Evolutionary conservation across 2,329 filamentous ascomycete genomes (phyloP), one percentile per base, ranked within the genome.

Genomic region (Cephalotrichum gorgonifer): DNA sequence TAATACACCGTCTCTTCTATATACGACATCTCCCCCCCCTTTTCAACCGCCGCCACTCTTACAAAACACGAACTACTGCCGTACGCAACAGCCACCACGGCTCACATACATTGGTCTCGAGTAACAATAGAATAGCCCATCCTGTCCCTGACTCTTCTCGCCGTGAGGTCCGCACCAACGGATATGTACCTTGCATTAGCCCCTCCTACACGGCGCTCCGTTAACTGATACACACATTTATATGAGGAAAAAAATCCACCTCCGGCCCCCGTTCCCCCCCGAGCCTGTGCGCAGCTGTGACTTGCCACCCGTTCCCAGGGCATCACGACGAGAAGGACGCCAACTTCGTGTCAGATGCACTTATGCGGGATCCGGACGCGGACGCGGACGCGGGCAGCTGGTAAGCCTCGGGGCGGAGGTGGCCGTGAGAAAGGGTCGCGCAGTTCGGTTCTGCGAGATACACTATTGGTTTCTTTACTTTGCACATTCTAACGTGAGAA

Each of bases 271-370:
- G 15, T 4, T 6, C 35, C 35, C 14, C 17, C 17, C 17, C n/a
- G n/a, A n/a, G n/a, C n/a, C n/a, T n/a, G 12, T 22, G 35, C 35
- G 22, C 5, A 38, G n/a, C n/a, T 39, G 35, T 39, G 22, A 17
- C 35, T 22, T 20, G 15, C 35, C 7, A 20, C 33, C 14, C 33
- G 33, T 38, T 38, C 5, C 33, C 33, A 33, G 33, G 35, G 35
- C 35, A 20, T 20, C 35, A 39, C 35, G 17, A 15, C 35, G 23
- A 35, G 22, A 23, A n/a, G 44, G 33, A 33, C 23, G 44, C 9
- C 20, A 46, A 25, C 6, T 44, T 28, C 41, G 44, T 41, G 25
- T 42, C 45, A 47, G 45, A 41, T 39, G 23, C 45, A 31, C 35
- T 39, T 27, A n/a, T n/a, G 20, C 23, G 30, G 33, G 12, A 47